These are phyloP conservation scores for Sporothrix curviconia DNA, from an alignment of 2,329 filamentous ascomycete species.

Conservation along the genomic window DNA sequence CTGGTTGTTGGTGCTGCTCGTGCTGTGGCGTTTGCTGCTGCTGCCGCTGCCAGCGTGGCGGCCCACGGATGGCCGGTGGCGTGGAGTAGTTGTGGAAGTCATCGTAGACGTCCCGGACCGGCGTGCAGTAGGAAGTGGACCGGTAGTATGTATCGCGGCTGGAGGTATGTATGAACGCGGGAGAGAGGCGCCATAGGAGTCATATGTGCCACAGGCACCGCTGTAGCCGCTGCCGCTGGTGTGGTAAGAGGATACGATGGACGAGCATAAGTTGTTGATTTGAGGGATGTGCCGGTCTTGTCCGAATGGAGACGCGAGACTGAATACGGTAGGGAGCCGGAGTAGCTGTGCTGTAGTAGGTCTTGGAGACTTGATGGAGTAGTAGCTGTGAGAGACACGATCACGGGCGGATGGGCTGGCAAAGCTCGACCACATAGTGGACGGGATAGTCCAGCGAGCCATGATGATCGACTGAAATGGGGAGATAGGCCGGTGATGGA, in stretches of 20 bases:
- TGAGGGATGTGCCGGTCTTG: too few relatives aligned
- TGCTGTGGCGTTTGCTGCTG: neutral
- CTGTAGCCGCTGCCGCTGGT: neutral
- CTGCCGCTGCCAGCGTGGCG: neutral
- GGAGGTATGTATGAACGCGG: neutral
- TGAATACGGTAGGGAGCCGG: neutral
- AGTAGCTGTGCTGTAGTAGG: neutral
- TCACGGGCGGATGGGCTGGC: neutral
- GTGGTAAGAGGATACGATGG: neutral
- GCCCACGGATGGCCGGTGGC: too few relatives aligned
- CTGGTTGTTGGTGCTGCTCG: too few relatives aligned
- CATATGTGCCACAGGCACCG: neutral
- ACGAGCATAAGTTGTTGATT: too few relatives aligned
- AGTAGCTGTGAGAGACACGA: neutral
- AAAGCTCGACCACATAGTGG: neutral
- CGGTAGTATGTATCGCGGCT: too few relatives aligned
- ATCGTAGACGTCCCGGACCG: neutral
- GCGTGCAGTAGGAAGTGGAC: neutral
- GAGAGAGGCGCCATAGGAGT: neutral
- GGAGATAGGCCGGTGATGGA: too few relatives aligned
- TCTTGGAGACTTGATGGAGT: neutral
- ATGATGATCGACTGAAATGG: neutral
- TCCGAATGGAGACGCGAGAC: neutral
- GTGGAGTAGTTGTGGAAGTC: too few relatives aligned
- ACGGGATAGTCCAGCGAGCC: neutral